Percentiles rank a stretch among this genome's conserved stretches.
Conservation (phyloP, 2,329 filamentous ascomycete genomes). For the Didymella glomerata region DNA sequence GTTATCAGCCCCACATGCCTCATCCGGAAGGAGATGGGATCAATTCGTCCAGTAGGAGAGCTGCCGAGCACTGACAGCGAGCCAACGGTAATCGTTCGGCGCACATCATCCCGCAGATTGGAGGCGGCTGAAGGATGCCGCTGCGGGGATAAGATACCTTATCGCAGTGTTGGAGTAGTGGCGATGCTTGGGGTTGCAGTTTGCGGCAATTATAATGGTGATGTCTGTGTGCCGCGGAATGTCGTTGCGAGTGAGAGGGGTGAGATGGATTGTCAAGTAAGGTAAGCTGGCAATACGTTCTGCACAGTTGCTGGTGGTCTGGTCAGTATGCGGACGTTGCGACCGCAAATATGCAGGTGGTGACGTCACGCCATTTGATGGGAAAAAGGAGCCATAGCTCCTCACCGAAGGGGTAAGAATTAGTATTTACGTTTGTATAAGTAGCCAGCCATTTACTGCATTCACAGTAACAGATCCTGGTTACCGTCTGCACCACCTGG, state of each 20-base stretch:
- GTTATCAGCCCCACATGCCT: conserved; percentile 18
- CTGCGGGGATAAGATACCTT: conserved; percentile 2
- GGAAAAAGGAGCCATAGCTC: neutral
- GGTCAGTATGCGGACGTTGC: neutral
- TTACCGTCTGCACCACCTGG: conserved; percentile 41
- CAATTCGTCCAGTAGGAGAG: conserved; percentile 5
- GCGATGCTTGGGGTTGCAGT: neutral
- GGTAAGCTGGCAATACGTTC: neutral
- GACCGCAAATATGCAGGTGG: neutral
- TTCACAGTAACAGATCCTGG: conserved; percentile 43
- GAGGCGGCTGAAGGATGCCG: conserved; percentile 9
- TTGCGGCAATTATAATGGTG: neutral
- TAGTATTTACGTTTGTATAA: conserved; percentile 8
- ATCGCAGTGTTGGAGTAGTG: conserved; percentile 3
- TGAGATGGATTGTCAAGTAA: neutral
- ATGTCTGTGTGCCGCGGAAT: neutral
- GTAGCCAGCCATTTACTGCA: neutral
- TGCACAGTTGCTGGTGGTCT: neutral
- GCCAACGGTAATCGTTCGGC: conserved; percentile 3
- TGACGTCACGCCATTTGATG: neutral
- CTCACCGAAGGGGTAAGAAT: neutral
- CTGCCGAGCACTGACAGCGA: conserved; percentile 2
- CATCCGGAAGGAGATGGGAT: conserved; percentile 12
- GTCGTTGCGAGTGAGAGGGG: neutral
- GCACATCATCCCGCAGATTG: conserved; percentile 4